Percentiles rank a stretch among this genome's conserved stretches.
Evolutionary conservation across 768 basidiomycete species (phyloP).

Genomic region (Mycena crocata): DNA sequence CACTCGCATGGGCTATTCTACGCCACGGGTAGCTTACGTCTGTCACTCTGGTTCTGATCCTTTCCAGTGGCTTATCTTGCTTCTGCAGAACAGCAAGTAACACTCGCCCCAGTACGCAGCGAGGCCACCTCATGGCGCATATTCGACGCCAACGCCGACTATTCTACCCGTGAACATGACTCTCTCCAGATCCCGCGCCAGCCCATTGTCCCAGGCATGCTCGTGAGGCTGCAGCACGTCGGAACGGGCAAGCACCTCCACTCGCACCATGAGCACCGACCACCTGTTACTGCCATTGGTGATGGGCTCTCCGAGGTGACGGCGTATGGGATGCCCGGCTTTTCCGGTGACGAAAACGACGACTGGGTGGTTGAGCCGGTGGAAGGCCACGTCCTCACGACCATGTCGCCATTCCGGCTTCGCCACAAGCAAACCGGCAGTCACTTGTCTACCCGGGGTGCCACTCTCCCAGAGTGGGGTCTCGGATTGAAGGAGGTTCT

Average conservation of each 20-base stretch:
- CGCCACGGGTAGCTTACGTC: conserved; percentile 10
- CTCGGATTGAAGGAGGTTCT: conserved; percentile 17
- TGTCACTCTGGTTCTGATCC: not conserved
- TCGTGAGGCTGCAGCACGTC: conserved; percentile 1
- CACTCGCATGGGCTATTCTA: conserved; percentile 2
- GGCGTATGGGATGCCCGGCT: conserved; percentile 1
- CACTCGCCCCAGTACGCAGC: not conserved
- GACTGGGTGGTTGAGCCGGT: conserved; percentile 12
- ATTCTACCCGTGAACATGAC: not conserved
- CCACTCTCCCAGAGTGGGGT: conserved; percentile 14
- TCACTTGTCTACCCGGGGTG: conserved; percentile 4
- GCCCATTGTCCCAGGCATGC: not conserved
- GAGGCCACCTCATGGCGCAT: conserved; percentile 12
- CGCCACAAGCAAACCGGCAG: not conserved
- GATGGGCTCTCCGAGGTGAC: not conserved
- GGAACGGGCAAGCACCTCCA: conserved; percentile 10
- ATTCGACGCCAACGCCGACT: not conserved
- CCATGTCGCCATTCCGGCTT: conserved; percentile 2
- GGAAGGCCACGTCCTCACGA: not conserved
- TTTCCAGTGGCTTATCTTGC: not conserved
- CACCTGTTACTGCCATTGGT: conserved; percentile 4
- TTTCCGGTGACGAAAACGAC: conserved; percentile 15
- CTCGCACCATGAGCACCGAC: conserved; percentile 3
- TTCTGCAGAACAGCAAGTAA: conserved; percentile 9
- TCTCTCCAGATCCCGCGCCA: not conserved